Conservation (phyloP, 805 yeast species). For the Kodamaea sagamina region DNA sequence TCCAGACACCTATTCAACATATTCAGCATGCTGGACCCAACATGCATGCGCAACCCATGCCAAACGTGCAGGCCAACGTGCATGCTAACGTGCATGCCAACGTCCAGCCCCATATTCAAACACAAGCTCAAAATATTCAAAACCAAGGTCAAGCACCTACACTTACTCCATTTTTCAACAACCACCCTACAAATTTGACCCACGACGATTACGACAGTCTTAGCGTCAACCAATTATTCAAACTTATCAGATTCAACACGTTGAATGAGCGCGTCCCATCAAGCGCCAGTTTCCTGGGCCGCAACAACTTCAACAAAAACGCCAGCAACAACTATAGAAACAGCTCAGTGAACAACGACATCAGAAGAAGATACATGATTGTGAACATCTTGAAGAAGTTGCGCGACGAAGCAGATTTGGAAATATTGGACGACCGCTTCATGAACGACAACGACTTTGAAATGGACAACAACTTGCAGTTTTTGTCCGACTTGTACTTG, state of each 20-base stretch:
- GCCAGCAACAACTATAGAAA: slow-evolving; percentile 12
- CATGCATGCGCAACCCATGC: too few relatives aligned
- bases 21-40: slow-evolving; percentile 5
- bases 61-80: too few relatives aligned
- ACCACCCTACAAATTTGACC: slow-evolving; percentile 28
- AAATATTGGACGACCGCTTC: slow-evolving; percentile 34
- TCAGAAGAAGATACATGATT: slow-evolving; percentile 39
- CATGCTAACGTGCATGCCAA: too few relatives aligned
- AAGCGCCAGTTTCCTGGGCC: background rate
- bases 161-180: slow-evolving; percentile 22
- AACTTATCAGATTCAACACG: slow-evolving; percentile 31
- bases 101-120: slow-evolving; percentile 1
- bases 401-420: slow-evolving; percentile 38
- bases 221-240: slow-evolving; percentile 39
- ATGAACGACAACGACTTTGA: slow-evolving; percentile 36
- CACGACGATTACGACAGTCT: slow-evolving; percentile 43
- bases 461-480: slow-evolving; percentile 45
- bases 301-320: slow-evolving; percentile 4
- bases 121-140: slow-evolving; percentile 9
- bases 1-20: slow-evolving; percentile 5
- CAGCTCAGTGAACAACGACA: slow-evolving; percentile 29
- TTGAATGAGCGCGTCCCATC: slow-evolving; percentile 7
- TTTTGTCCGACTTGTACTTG: slow-evolving; percentile 41
- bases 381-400: slow-evolving; percentile 39
- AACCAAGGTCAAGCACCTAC: background rate